Conservation (phyloP, 2,329 filamentous ascomycete species). For the Hymenoscyphus repandus region DNA sequence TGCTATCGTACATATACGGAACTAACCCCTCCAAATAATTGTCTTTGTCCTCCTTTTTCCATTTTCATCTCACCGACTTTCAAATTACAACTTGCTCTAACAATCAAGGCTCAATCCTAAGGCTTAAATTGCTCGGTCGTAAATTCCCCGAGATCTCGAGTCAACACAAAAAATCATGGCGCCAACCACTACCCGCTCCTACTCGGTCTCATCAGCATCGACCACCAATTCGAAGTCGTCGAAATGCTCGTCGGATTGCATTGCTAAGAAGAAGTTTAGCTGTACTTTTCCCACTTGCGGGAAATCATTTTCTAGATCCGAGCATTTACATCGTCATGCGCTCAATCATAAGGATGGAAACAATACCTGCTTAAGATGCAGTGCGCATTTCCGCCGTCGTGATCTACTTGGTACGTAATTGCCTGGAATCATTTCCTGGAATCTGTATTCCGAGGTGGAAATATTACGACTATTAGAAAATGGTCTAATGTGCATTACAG, state of each 20-base stretch:
- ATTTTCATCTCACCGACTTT: slow-evolving; percentile 1
- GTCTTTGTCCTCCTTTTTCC: no score
- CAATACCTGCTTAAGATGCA: slow-evolving; percentile 48
- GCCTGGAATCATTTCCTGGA: background rate
- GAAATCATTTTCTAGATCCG: slow-evolving; percentile 44
- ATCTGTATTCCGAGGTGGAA: background rate
- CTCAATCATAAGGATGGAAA: slow-evolving; percentile 44
- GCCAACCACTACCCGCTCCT: slow-evolving; percentile 21
- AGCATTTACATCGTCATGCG: slow-evolving; percentile 47
- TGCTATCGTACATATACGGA: no score
- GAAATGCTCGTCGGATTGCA: slow-evolving; percentile 13
- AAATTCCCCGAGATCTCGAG: no score
- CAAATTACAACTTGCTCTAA: background rate
- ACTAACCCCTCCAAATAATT: no score
- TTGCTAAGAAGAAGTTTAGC: slow-evolving; percentile 33
- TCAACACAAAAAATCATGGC: slow-evolving; percentile 21
- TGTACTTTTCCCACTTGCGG: slow-evolving; percentile 38
- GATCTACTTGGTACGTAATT: slow-evolving; percentile 46
- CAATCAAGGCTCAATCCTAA: background rate
- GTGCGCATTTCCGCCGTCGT: slow-evolving; percentile 49
- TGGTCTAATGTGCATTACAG: slow-evolving; percentile 29
- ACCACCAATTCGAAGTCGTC: slow-evolving; percentile 20
- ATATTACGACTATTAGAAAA: background rate
- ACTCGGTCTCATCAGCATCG: slow-evolving; percentile 26
- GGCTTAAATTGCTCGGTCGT: slow-evolving; percentile 1